phyloP scores from a whole-genome alignment of 148 eudicot genomes.

The Amaranthus hypochondriacus region DNA sequence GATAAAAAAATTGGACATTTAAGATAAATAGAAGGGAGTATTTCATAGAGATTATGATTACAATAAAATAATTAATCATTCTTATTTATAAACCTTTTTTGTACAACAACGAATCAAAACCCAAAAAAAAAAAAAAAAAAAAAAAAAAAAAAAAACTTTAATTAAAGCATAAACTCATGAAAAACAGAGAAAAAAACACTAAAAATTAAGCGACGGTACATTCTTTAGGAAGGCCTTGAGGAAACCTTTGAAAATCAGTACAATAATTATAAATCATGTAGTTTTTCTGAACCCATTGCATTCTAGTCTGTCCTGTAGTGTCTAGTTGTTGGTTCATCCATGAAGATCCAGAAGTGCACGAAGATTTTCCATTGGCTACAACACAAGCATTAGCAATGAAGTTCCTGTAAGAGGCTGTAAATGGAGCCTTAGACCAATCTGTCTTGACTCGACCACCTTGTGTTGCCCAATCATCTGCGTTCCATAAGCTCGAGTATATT shows the following conservation, averaged over 20 bases:
- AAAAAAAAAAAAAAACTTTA: constrained; percentile 2
- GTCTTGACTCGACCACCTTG: constrained; percentile 33
- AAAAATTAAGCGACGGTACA: constrained; percentile 18
- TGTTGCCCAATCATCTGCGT: constrained; percentile 35
- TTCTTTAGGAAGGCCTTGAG: constrained; percentile 37
- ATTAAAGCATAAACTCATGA: background rate
- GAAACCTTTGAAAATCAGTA: constrained; percentile 35
- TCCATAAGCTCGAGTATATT: constrained; percentile 35
- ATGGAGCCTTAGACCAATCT: constrained; percentile 33
- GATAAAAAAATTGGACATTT: too few species aligned
- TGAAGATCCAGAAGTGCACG: constrained; percentile 2
- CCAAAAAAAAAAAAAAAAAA: background rate
- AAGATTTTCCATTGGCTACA: constrained; percentile 7
- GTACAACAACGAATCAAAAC: background rate
- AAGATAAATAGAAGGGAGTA: too few species aligned
- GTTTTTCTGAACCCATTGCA: constrained; percentile 35
- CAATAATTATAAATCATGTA: constrained; percentile 47
- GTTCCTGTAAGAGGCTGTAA: constrained; percentile 27
- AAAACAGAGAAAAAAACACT: background rate
- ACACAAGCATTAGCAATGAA: constrained; percentile 34
- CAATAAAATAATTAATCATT: too few species aligned
- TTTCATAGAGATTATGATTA: too few species aligned
- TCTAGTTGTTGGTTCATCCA: constrained; percentile 38
- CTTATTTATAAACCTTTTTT: background rate
- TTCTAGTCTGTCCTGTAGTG: constrained; percentile 23